Evolutionary conservation across 2,329 filamentous ascomycete genomes (phyloP), one percentile per base, ranked within the genome.

Genomic region (Diaporthe capsici): DNA sequence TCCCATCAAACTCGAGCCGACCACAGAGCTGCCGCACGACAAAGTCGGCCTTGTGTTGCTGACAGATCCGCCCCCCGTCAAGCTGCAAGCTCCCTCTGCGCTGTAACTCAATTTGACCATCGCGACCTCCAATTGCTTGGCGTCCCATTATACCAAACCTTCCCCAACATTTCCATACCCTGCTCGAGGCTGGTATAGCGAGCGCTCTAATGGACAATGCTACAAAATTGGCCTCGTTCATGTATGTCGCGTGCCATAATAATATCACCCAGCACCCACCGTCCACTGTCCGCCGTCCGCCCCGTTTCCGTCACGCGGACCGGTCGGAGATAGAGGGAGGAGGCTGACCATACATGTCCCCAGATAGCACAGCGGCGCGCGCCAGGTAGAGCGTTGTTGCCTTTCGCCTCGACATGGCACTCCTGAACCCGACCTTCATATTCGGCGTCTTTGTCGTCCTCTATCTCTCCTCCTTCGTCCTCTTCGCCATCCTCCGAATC

Each of bases 401-500:
- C 63, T 57, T 61, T 65, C 47, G 47, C 75, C 71, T 79, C 82
- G 82, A 80, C 79, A 93, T 93, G 92, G 91, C 92, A 82, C 89
- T 93, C 80, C 86, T 93, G 80, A 92, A 90, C 81, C 93, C 93
- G 80, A 94, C 96, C 79, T 98, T 98, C 83, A 87, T 98, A 79
- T 91, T 98, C 81, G 96, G 96, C 83, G 88, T 98, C 80, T 81
- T 96, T 83, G 92, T 98, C 80, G 90, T 98, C 78, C 87, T 95
- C 77, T 99, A 98, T 86, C 90, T 99, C 60, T 94, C 92, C 77
- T 95, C 96, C 77, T 99, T 99, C 82, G 93, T 99, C 76, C 84
- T 98, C 76, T 98, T 99, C 84, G 97, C 97, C 81, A 90, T 98
- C 80, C 86, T 99, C 78, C 95, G 97, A 79, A 96, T 98, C 80